phyloP scores from a whole-genome alignment of 208 protist species.

The Leishmania amazonensis region DNA sequence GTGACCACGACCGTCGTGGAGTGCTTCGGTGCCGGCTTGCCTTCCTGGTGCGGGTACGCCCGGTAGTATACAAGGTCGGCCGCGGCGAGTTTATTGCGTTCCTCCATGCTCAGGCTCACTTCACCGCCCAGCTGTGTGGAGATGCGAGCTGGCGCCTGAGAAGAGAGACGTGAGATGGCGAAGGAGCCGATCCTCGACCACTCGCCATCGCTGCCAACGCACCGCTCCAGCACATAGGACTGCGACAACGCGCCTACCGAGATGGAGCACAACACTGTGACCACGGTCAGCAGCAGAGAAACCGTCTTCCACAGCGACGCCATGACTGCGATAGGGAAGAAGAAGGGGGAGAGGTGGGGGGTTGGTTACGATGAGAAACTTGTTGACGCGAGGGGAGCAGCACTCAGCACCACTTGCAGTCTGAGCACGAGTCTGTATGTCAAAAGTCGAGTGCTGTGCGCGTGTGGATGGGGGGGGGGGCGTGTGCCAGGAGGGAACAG shows the following conservation, averaged over 20 bases:
- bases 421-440: neutral
- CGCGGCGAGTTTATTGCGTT: constrained; percentile 50
- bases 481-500: neutral
- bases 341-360: neutral
- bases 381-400: neutral
- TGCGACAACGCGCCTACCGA: constrained; percentile 40
- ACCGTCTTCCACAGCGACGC: constrained; percentile 9
- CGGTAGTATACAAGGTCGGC: constrained; percentile 80
- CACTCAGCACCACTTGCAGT: neutral
- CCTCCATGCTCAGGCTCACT: constrained; percentile 25
- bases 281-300: constrained; percentile 5
- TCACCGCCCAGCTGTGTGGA: constrained; percentile 32
- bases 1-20: constrained; percentile 58
- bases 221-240: constrained; percentile 73
- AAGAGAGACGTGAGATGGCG: constrained; percentile 48
- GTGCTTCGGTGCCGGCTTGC: constrained; percentile 11
- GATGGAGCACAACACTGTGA: constrained; percentile 19
- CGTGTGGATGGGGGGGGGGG: neutral
- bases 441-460: neutral
- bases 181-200: constrained; percentile 65
- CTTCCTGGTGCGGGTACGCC: constrained; percentile 34
- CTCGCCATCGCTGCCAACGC: constrained; percentile 44
- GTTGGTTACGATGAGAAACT: neutral
- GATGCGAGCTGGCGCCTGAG: constrained; percentile 52
- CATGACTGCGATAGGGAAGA: neutral